Evolutionary conservation across 2,329 filamentous ascomycete species (phyloP).

Genomic region (Teratosphaeria viscida): DNA sequence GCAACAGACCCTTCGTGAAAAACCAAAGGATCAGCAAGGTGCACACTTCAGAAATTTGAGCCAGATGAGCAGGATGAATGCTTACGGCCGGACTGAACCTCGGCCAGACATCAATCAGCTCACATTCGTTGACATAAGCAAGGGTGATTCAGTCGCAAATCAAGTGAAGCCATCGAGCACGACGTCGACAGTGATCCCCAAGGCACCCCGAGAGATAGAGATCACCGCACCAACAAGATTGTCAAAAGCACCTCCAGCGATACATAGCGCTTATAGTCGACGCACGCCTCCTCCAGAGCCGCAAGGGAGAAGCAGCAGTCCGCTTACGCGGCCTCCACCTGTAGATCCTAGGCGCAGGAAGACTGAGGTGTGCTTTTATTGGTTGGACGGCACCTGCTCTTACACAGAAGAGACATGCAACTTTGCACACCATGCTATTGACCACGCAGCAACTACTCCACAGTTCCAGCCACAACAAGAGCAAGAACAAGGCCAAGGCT

Average conservation of each 20-base stretch:
- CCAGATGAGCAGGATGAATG: neutral
- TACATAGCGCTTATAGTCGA: slow-evolving; percentile 4
- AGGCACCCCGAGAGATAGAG: neutral
- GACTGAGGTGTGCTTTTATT: slow-evolving; percentile 5
- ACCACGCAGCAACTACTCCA: neutral
- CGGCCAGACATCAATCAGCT: neutral
- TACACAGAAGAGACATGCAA: slow-evolving; percentile 2
- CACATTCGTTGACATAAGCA: neutral
- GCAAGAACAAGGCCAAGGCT: neutral
- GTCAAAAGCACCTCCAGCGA: neutral
- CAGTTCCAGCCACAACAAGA: neutral
- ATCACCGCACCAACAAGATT: neutral
- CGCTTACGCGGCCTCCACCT: neutral
- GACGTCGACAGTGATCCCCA: neutral
- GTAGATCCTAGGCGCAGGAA: neutral
- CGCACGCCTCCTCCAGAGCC: slow-evolving; percentile 1
- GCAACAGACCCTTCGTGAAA: neutral
- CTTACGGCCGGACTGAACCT: neutral
- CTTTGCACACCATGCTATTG: slow-evolving; percentile 2
- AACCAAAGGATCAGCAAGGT: neutral
- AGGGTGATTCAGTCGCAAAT: neutral
- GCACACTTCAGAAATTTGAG: neutral
- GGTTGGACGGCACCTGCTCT: slow-evolving; percentile 2
- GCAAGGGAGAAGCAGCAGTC: slow-evolving; percentile 2
- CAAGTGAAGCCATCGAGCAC: neutral